These are phyloP conservation scores for Boletales sp. DNA, from an alignment of 768 basidiomycete species.

Conservation along the genomic window DNA sequence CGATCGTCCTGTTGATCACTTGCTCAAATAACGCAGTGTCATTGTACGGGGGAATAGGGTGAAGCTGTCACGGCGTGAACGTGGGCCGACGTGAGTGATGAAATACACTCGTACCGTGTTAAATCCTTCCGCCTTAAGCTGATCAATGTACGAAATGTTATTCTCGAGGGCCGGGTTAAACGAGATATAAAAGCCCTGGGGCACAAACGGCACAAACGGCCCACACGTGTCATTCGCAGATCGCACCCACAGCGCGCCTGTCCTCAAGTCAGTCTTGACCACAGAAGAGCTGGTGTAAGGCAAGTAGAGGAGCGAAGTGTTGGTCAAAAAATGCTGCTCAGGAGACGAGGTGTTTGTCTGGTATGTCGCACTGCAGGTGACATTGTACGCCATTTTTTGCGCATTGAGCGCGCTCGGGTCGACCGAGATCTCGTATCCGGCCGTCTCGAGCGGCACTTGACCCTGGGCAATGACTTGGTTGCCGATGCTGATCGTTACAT, in stretches of 20 bases:
- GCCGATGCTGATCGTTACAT: slow-evolving; percentile 32
- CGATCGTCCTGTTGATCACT: slow-evolving; percentile 13
- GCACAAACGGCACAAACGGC: slow-evolving; percentile 44
- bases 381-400: slow-evolving; percentile 26
- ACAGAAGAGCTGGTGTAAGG: slow-evolving; percentile 35
- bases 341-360: background rate
- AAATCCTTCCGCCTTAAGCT: slow-evolving; percentile 55
- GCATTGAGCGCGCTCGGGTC: slow-evolving; percentile 29
- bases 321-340: slow-evolving; percentile 30
- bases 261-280: slow-evolving; percentile 47
- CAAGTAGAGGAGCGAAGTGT: slow-evolving; percentile 39
- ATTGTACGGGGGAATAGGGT: slow-evolving; percentile 66
- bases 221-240: slow-evolving; percentile 22
- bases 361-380: slow-evolving; percentile 36
- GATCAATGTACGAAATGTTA: slow-evolving; percentile 51
- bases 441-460: slow-evolving; percentile 37
- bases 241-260: slow-evolving; percentile 42
- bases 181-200: slow-evolving; percentile 71
- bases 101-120: slow-evolving; percentile 15
- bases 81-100: background rate
- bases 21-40: slow-evolving; percentile 41
- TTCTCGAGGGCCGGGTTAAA: slow-evolving; percentile 52
- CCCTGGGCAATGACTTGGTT: slow-evolving; percentile 20
- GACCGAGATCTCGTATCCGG: slow-evolving; percentile 33
- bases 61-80: slow-evolving; percentile 48